These are phyloP conservation scores for Hemileccinum rubropunctum DNA, from an alignment of 768 basidiomycete genomes.

Conservation along the genomic window DNA sequence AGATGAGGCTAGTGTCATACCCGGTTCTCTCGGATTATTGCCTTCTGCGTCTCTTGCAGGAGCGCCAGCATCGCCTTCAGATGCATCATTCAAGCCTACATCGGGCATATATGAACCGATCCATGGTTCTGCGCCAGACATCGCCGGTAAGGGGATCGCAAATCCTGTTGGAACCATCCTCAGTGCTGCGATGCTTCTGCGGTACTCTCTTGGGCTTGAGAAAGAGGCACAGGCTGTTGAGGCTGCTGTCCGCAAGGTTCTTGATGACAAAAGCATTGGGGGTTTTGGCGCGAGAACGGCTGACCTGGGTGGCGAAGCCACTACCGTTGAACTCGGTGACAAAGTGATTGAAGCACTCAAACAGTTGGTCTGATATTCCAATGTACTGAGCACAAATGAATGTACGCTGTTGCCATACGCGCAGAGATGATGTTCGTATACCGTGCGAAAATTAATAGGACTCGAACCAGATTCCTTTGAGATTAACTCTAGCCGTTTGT, in stretches of 20 bases:
- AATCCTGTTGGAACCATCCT: conserved; percentile 96
- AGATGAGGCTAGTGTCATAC: conserved; percentile 95
- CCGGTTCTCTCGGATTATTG: conserved; percentile 92
- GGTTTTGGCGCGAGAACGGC: conserved; percentile 79
- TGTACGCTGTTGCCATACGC: too few relatives aligned
- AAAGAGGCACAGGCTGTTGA: conserved; percentile 85
- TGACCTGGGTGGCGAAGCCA: conserved; percentile 79
- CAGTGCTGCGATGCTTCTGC: conserved; percentile 87
- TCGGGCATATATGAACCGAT: conserved; percentile 96
- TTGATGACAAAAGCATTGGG: conserved; percentile 68
- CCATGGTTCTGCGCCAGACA: conserved; percentile 93
- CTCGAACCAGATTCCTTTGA: too few relatives aligned
- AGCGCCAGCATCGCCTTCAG: conserved; percentile 58
- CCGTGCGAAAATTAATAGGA: too few relatives aligned
- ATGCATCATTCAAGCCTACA: conserved; percentile 68
- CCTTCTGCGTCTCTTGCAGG: conserved; percentile 96
- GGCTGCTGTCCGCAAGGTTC: conserved; percentile 82
- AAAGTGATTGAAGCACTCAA: conserved; percentile 73
- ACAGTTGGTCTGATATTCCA: conserved; percentile 45
- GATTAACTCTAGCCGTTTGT: too few relatives aligned
- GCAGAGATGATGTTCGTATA: too few relatives aligned
- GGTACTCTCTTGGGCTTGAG: conserved; percentile 91
- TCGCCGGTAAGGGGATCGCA: conserved; percentile 90
- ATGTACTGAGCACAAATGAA: not conserved
- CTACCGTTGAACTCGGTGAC: conserved; percentile 82